These are phyloP conservation scores for Solanum bulbocastanum DNA, from an alignment of 257 asterid species.

Conservation along the genomic window DNA sequence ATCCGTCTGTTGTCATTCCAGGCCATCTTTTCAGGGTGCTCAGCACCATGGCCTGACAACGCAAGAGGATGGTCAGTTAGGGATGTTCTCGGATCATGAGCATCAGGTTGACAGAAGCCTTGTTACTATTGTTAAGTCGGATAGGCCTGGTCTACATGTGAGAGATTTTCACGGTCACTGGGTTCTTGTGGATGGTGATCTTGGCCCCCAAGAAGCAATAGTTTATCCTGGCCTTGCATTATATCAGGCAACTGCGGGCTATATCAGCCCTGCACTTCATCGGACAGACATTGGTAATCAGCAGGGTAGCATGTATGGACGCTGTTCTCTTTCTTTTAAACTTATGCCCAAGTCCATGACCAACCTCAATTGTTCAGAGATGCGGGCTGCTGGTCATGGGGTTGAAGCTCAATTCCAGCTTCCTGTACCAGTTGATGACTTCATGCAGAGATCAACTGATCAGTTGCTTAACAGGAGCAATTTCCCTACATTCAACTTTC, in stretches of 20 bases:
- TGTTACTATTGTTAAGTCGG: conserved; percentile 69
- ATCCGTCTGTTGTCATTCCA: conserved; percentile 72
- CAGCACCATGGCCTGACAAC: conserved; percentile 65
- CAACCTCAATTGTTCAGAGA: conserved; percentile 83
- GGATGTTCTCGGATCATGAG: conserved; percentile 71
- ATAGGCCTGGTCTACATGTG: conserved; percentile 68
- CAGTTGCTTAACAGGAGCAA: conserved; percentile 62
- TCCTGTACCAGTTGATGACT: conserved; percentile 87
- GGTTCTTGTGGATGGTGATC: conserved; percentile 85
- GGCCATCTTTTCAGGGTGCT: conserved; percentile 84
- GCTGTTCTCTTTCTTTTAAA: conserved; percentile 74
- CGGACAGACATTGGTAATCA: conserved; percentile 47
- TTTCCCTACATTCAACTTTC: conserved; percentile 46
- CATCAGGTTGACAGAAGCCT: conserved; percentile 77
- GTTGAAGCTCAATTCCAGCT: conserved; percentile 91
- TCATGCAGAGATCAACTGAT: conserved; percentile 90
- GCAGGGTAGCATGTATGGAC: conserved; percentile 61
- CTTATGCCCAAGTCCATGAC: conserved; percentile 93
- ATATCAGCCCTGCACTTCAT: conserved; percentile 73
- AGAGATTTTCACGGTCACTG: conserved; percentile 89
- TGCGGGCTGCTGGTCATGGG: conserved; percentile 97
- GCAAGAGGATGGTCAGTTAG: conserved; percentile 72
- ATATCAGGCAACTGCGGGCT: conserved; percentile 95
- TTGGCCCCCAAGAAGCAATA: conserved; percentile 89
- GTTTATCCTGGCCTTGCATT: conserved; percentile 90